Percentiles rank a stretch among this genome's conserved stretches.
Evolutionary conservation across 192 early-diverging fungal species (phyloP).

Genomic region (Backusella sp.): DNA sequence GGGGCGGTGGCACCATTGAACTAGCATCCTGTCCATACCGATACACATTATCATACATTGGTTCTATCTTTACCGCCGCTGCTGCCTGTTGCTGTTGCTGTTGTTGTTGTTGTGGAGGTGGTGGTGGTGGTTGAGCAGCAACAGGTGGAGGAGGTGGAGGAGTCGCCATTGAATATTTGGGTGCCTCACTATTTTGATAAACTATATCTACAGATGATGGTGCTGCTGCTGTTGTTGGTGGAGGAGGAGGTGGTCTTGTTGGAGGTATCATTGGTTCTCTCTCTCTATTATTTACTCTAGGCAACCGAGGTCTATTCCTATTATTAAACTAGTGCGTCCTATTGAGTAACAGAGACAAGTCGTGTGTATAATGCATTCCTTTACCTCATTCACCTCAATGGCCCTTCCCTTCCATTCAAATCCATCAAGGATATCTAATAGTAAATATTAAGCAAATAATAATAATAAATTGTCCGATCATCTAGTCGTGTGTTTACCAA

Average conservation of each 20-base stretch:
- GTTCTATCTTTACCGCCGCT: not conserved
- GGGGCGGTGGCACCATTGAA: not conserved
- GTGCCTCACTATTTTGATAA: not conserved
- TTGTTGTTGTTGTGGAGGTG: not conserved
- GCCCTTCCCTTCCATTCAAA: conserved; percentile 76
- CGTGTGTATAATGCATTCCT: no score
- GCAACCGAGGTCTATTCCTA: not conserved
- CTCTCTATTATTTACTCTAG: conserved; percentile 6
- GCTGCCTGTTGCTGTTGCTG: not conserved
- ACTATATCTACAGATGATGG: not conserved
- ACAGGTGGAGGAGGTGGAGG: not conserved
- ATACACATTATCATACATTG: conserved; percentile 14
- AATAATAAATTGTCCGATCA: not conserved
- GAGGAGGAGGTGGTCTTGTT: not conserved
- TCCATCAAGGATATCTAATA: conserved; percentile 74
- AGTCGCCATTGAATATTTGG: not conserved
- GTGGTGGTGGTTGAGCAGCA: not conserved
- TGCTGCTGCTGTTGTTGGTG: not conserved
- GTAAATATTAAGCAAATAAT: not conserved
- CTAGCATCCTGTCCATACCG: not conserved
- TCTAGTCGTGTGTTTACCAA: conserved; percentile 48
- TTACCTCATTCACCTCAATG: conserved; percentile 76
- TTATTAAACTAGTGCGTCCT: not conserved
- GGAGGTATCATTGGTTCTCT: not conserved
- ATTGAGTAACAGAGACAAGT: no score